Base-by-base conservation (phyloP, 2,329 filamentous ascomycete species). In the Fonsecaea nubica region DNA sequence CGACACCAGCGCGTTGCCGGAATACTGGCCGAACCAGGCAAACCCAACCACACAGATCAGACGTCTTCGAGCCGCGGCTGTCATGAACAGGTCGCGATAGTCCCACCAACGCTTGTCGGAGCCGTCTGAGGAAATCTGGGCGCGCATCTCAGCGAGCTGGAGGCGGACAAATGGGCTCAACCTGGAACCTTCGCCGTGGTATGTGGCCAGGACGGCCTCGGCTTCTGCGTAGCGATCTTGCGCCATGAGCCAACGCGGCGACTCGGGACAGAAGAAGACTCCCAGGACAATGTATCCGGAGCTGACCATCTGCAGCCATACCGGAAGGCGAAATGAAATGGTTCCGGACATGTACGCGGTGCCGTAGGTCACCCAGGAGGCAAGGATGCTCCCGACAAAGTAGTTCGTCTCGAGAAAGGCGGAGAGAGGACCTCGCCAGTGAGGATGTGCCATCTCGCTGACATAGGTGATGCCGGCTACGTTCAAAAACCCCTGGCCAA, bases 231-330 rank as follows among this genome's bases (percentile, higher is more conserved):
- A 79, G 7, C 83, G 82, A 66, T 86, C 84, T 64, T 87, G 83
- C 62, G 83, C 82, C 60, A 87, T 85, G 21, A 88, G 79, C 86
- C 86, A 89, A 1, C 87, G 87, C 1, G 85, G 77, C 45, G 77
- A 87, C 72, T 89, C 87, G 0, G 87, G 87, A 32, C 56, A 30
- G 42, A 63, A 63, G 4, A 48, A 21, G 4, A 35, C 36, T 12
- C 33, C 35, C 25, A 63, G n/a, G 12, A 63, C n/a, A 10, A 63
- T 45, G 12, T 57, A 48, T 32, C n/a, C 52, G 52, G 61, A 25
- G n/a, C n/a, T 33, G 30, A 58, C 50, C 30, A 89, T 89, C 72
- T 90, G 88, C 74, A 89, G 87, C 0, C 86, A 86, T 53, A 90
- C 83, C 0, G 87, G 88, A 66, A 90, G 88, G 1, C 87, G 80